phyloP scores from a whole-genome alignment of 2,329 filamentous ascomycete species.

The Penicillium occitanis region DNA sequence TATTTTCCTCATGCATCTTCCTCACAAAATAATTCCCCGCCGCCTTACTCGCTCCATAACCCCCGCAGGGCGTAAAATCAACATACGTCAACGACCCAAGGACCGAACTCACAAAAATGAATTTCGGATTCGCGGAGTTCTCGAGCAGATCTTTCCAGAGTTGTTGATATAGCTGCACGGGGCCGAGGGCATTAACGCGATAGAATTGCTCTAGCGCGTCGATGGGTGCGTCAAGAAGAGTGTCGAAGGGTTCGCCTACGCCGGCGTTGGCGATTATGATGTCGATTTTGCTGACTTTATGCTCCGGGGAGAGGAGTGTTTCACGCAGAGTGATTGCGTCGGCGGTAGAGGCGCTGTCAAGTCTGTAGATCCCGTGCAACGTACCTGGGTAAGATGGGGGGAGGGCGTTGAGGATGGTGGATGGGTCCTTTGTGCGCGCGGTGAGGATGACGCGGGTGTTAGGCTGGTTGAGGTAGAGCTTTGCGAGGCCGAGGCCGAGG shows the following conservation, averaged over 20 bases:
- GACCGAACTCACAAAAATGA: constrained; percentile 9
- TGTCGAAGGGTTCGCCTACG: constrained; percentile 10
- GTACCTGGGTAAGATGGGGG: constrained; percentile 3
- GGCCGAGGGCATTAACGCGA: constrained; percentile 14
- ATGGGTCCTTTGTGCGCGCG: constrained; percentile 7
- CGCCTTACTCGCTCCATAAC: constrained; percentile 16
- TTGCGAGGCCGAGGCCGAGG: constrained; percentile 18
- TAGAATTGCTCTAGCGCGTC: constrained; percentile 8
- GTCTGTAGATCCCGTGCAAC: constrained; percentile 18
- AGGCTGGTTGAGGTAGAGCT: constrained; percentile 15
- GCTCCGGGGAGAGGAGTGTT: neutral
- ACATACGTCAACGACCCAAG: constrained; percentile 1
- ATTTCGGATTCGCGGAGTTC: constrained; percentile 12
- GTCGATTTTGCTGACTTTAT: constrained; percentile 14
- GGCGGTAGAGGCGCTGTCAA: constrained; percentile 17
- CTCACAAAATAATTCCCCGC: constrained; percentile 18
- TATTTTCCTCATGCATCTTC: constrained; percentile 19
- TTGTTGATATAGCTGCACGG: constrained; percentile 19
- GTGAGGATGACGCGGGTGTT: constrained; percentile 20
- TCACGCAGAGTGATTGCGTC: constrained; percentile 16
- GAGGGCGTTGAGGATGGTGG: constrained; percentile 1
- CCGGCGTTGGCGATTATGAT: constrained; percentile 21
- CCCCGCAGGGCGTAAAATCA: constrained; percentile 14
- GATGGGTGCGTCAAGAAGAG: constrained; percentile 10
- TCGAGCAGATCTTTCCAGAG: constrained; percentile 12